Base-by-base conservation (phyloP, 352 stramenopile species). In the Halophytophthora polymorphica region DNA sequence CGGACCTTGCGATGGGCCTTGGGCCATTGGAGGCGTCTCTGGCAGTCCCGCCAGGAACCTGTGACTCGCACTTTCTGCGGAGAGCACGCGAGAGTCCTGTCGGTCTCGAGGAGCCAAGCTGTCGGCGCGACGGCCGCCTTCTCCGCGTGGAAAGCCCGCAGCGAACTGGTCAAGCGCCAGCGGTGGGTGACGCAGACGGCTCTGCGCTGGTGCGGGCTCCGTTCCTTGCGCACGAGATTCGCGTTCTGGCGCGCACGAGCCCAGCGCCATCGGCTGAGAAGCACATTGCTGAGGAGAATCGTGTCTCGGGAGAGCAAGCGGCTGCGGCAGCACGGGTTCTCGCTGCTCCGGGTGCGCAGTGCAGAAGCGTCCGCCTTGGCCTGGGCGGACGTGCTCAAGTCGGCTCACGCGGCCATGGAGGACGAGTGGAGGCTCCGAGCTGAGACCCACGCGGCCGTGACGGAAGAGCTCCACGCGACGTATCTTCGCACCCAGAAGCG, bases 301-400 rank as follows among this genome's bases (percentile, higher is more conserved):
- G 12, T 59, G 17, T 23, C 19, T 39, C 52, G 46, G 21, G 61
- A 33, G 12, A 48, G n/a, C 1, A 18, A 19, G 12, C 38, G 45
- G 17, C 25, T 58, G 17, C 60, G 45, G 31, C 45, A 65, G 19
- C 11, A 49, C 6, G 55, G 60, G 5, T 61, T 81, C 6, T 46
- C 48, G 6, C 43, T 39, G 0, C 48, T 79, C 3, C 62, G 70
- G 8, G 13, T 84, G 37, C 58, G 63, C 15, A 74, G 70, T 33
- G 35, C 66, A 0, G 57, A 77, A 35, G 58, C 56, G 10, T 55
- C 42, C 35, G 45, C 64, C 18, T 29, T 60, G 6, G 66, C 80
- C 22, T 85, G 73, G 73, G 42, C 59, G 1, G 47, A 67, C 17
- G 64, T 72, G 7, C 64, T 83, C n/a, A 66, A 66, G 34, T 36